phyloP scores from a whole-genome alignment of 2,329 filamentous ascomycete species.

The Plectosphaerella plurivora region DNA sequence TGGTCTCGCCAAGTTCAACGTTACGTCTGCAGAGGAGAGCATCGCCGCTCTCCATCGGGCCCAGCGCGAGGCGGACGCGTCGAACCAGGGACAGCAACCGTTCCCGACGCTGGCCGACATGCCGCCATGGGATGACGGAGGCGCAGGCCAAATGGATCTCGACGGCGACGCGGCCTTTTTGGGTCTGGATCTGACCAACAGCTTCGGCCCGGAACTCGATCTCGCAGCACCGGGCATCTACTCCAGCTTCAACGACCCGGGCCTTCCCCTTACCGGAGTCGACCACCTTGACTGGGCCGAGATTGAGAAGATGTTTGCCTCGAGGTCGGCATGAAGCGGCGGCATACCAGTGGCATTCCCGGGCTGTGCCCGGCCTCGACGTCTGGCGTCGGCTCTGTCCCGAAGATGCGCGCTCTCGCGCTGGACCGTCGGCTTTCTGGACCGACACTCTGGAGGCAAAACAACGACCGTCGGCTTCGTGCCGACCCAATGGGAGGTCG shows the following conservation, averaged over 20 bases:
- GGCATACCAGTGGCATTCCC: neutral
- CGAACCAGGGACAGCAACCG: neutral
- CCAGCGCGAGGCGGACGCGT: conserved; percentile 5
- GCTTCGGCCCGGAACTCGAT: conserved; percentile 16
- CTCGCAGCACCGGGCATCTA: conserved; percentile 20
- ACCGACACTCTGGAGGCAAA: neutral
- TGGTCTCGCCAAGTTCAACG: neutral
- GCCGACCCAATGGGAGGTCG: neutral
- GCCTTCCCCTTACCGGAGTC: conserved; percentile 21
- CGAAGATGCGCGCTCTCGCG: too few relatives aligned
- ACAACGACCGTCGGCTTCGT: neutral
- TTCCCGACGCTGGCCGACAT: neutral
- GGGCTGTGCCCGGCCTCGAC: neutral
- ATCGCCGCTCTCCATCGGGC: conserved; percentile 4
- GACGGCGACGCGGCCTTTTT: conserved; percentile 8
- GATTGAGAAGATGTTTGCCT: conserved; percentile 19
- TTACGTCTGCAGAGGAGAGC: conserved; percentile 1
- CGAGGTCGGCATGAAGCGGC: neutral
- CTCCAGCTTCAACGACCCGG: conserved; percentile 21
- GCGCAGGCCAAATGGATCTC: conserved; percentile 2
- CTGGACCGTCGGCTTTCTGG: neutral
- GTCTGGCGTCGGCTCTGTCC: too few relatives aligned
- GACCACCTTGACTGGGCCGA: conserved; percentile 22
- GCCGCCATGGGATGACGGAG: conserved; percentile 11
- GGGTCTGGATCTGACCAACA: conserved; percentile 12